Evolutionary conservation across 176 grass and related monocot species (phyloP), one percentile per base, ranked within the genome.

Genomic region (Musa troglodytarum): DNA sequence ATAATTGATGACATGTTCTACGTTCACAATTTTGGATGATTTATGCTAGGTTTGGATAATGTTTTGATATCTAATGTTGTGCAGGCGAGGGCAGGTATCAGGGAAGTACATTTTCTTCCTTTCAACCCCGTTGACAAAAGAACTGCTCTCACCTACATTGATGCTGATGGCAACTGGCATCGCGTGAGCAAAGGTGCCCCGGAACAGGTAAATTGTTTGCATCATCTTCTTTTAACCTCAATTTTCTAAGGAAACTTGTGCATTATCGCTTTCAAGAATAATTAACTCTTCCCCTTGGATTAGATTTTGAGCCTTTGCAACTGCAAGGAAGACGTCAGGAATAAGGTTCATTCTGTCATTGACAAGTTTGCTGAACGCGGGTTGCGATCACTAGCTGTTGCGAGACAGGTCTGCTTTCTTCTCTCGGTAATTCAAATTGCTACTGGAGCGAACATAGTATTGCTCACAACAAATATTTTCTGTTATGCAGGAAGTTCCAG

Each of bases 41-140:
- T 43, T 15, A 13, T 55, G 71, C 2, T 82, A 49, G 3, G 22
- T 80, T 79, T 76, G 52, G 16, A 13, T 58, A 65, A 77, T 81
- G 14, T 23, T 78, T 14, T 52, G 5, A 29, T 25, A 24, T 53
- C 49, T 52, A 50, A 16, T 54, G 52, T 58, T 54, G 52, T 58
- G 63, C 53, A 88, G 86, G 96, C 91, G 20, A 86, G 96, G 69
- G 88, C 79, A 13, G 96, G 96, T 28, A 89, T 99, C 71, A 13
- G 10, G 10, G 91, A 95, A 79, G 24, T 89, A 11, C 96, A 99
- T 75, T 99, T 99, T 78, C 85, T 95, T 4, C 96, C 96, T 13
- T 99, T 99, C 86, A 95, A 99, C 52, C 96, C 96, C 12, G 96
- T 99, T 0, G 91, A 95, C 74, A 99, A 99, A 81, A 88, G 96